Evolutionary conservation across 768 basidiomycete species (phyloP), one percentile per base, ranked within the genome.

Genomic region (Mycena pura): DNA sequence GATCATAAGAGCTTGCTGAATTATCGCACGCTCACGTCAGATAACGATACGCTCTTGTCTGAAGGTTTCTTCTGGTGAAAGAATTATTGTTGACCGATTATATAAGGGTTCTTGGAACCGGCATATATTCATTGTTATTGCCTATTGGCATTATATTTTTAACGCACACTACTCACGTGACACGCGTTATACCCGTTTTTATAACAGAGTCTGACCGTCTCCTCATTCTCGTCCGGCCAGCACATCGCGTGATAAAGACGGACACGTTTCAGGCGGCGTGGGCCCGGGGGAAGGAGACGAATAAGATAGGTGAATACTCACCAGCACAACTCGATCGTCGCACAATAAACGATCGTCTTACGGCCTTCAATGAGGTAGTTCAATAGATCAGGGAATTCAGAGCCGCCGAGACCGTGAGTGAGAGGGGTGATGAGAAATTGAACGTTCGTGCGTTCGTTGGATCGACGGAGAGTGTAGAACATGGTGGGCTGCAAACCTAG

Each of bases 301-400:
- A 54, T 41, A 19, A 62, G 41, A 36, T 58, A 65, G 32, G 58
- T 21, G 24, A 27, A 49, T 14, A 60, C 54, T 9, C 52, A 54
- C n/a, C 43, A 57, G n/a, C 21, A 24, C 14, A 56, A 22, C n/a
- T 65, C 64, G 19, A 65, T 62, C 9, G 64, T 62, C 32, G 52
- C 6, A 21, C 54, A 62, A 41, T 62, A 57, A 8, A 65, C 57
- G 46, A 65, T 32, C 17, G 40, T 22, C 27, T 61, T 61, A 2
- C 50, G 59, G 36, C 29, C 29, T 25, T 17, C 19, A 21, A n/a
- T 38, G 19, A 62, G 19, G 27, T 48, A 48, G 4, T 5, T 11
- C 10, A 57, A 27, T 2, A 62, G 31, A 3, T 57, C 27, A 40
- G 60, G 53, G 60, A 57, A 62, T 5, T 22, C 27, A 19, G 40